A percentile compares a stretch with the other conserved stretches of the same genome.
Evolutionary conservation across 768 basidiomycete species (phyloP).

Genomic region (Russula olivacea): DNA sequence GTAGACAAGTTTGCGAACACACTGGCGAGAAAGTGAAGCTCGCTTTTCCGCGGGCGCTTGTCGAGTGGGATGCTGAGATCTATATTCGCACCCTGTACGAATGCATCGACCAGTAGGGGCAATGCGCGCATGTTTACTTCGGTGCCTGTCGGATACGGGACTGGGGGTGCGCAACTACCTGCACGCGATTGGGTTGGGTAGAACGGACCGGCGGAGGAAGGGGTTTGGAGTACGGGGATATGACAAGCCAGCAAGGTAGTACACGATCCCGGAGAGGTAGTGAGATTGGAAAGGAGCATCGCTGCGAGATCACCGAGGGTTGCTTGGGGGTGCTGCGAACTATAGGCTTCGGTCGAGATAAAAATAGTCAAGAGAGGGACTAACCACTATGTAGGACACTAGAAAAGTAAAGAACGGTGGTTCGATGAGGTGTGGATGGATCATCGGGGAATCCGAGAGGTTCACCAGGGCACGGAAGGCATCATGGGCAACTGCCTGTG

Average conservation of each 20-base stretch:
- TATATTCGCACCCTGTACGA: slow-evolving; percentile 63
- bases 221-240: slow-evolving; percentile 53
- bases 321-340: slow-evolving; percentile 50
- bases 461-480: slow-evolving; percentile 93
- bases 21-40: slow-evolving; percentile 85
- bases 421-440: slow-evolving; percentile 64
- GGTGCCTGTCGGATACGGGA: slow-evolving; percentile 58
- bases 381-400: slow-evolving; percentile 83
- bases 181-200: slow-evolving; percentile 76
- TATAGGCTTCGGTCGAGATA: neutral
- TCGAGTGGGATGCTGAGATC: slow-evolving; percentile 44
- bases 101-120: slow-evolving; percentile 84
- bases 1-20: slow-evolving; percentile 90
- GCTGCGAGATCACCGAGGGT: slow-evolving; percentile 89
- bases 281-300: slow-evolving; percentile 97
- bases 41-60: slow-evolving; percentile 59
- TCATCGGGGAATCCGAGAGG: slow-evolving; percentile 74
- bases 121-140: slow-evolving; percentile 55
- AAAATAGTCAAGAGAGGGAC: slow-evolving; percentile 31
- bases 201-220: slow-evolving; percentile 46
- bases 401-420: slow-evolving; percentile 70
- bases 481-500: slow-evolving; percentile 84
- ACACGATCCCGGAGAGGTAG: slow-evolving; percentile 65
- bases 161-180: slow-evolving; percentile 70
- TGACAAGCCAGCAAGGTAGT: slow-evolving; percentile 56